Percentiles rank a stretch among this genome's conserved stretches.
Evolutionary conservation across 768 basidiomycete species (phyloP).

Genomic region (Psilocybe cubensis): DNA sequence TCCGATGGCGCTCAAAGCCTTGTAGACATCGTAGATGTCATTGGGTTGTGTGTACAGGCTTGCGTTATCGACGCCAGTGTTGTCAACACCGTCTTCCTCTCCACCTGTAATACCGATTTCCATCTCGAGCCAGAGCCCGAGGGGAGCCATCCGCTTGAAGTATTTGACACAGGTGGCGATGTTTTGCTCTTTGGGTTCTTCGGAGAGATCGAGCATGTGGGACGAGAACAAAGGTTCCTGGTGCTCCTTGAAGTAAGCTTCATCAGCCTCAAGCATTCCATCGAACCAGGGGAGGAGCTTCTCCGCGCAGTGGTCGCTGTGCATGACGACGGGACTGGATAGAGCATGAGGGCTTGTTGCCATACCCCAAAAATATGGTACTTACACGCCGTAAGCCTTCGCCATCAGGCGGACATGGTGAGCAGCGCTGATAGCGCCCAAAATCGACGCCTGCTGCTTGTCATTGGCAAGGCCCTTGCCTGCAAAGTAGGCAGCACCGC

Average conservation of each 20-base stretch:
- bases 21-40: slow-evolving; percentile 91
- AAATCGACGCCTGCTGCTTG: slow-evolving; percentile 92
- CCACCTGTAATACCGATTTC: slow-evolving; percentile 99
- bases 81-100: slow-evolving; percentile 99
- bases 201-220: slow-evolving; percentile 99
- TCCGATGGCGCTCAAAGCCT: slow-evolving; percentile 79
- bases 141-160: slow-evolving; percentile 91
- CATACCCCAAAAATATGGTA: slow-evolving; percentile 15
- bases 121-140: slow-evolving; percentile 99
- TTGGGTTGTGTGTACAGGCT: slow-evolving; percentile 97
- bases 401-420: slow-evolving; percentile 89
- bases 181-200: slow-evolving; percentile 91
- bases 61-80: slow-evolving; percentile 92
- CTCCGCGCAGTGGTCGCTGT: slow-evolving; percentile 98
- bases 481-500: slow-evolving; percentile 93
- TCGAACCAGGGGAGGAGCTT: slow-evolving; percentile 99
- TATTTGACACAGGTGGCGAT: slow-evolving; percentile 93
- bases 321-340: slow-evolving; percentile 88
- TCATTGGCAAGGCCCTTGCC: slow-evolving; percentile 96
- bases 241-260: slow-evolving; percentile 90
- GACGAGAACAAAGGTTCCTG: slow-evolving; percentile 90
- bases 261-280: slow-evolving; percentile 97
- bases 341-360: slow-evolving; percentile 5
- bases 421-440: slow-evolving; percentile 92
- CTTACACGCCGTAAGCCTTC: slow-evolving; percentile 91